Base-by-base conservation (phyloP, 1,139 yeast genomes). In the Hansenula lynferdii region DNA sequence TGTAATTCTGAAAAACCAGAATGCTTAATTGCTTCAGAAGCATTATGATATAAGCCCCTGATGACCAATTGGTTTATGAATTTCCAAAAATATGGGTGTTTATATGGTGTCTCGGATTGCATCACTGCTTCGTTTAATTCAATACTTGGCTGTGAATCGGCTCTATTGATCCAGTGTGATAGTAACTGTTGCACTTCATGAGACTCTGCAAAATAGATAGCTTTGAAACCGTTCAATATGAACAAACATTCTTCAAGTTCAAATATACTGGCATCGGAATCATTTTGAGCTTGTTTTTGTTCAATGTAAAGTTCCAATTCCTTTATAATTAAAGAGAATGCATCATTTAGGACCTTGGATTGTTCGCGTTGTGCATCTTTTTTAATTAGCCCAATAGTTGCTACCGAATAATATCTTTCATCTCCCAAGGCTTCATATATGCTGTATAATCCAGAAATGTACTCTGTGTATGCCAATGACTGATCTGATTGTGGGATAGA, bases 11-110 rank as follows among this genome's bases (percentile, higher is more conserved):
- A 63, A 49, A 57, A 76, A 17, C 64, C 38, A 9, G 54, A 53
- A 15, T 63, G 63, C 31, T 58, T 62, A 36, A 72, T 64, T 7
- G 73, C 77, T 42, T 63, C 69, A 3, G 69, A 59, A 1, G 85
- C 81, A 43, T 77, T 80, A 1, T 64, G 59, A 42, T 80, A 71
- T 35, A 80, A 61, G 0, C 95, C 95, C 54, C 95, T 69, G 4
- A 76, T 53, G 1, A 82, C 54, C 33, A 81, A 57, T 49, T 75
- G 81, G 40, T 74, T 70, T 27, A 85, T 45, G 41, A 77, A 72
- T 23, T 67, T 71, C 94, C 94, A 86, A 52, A 83, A 85, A 30
- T 62, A 63, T 1, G 76, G 70, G 47, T 76, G 84, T 33, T 62
- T 57, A 48, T 70, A 77, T 3, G 85, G 80, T 31, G 61, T 62